phyloP scores from a whole-genome alignment of 23 red algal species.

The Gracilariopsis chorda region DNA sequence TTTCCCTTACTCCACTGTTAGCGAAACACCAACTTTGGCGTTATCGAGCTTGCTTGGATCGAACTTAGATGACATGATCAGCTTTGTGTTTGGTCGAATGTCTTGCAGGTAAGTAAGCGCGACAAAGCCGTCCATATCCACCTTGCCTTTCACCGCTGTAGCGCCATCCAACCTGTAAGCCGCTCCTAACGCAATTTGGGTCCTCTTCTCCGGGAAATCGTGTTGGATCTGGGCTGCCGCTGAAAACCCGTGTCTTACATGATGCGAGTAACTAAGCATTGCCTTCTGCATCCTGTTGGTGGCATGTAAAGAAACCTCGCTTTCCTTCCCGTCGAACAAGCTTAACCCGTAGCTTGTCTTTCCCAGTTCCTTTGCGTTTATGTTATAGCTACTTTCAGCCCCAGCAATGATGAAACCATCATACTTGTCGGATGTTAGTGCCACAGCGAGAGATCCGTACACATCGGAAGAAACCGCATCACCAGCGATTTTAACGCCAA shows the following conservation, averaged over 20 bases:
- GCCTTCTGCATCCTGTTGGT: constrained; percentile 2
- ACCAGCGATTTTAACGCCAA: constrained; percentile 43
- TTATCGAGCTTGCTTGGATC: constrained; percentile 62
- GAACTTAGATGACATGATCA: constrained; percentile 75
- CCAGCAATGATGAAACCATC: constrained; percentile 65
- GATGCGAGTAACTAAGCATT: constrained; percentile 81
- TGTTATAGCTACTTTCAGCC: constrained; percentile 22
- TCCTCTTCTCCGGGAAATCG: constrained; percentile 7
- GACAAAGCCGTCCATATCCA: constrained; percentile 66
- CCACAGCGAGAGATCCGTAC: constrained; percentile 17
- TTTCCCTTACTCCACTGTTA: constrained; percentile 68
- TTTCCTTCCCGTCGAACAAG: constrained; percentile 75
- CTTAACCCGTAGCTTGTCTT: constrained; percentile 40
- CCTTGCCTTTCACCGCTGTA: constrained; percentile 79
- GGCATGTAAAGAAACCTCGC: constrained; percentile 54
- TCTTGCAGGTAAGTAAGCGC: constrained; percentile 80
- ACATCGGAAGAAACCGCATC: constrained; percentile 10
- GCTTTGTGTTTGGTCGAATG: constrained; percentile 79
- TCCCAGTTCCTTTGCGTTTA: constrained; percentile 13
- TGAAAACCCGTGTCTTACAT: constrained; percentile 66
- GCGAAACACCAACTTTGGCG: constrained; percentile 72
- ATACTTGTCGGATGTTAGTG: constrained; percentile 19
- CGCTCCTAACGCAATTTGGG: constrained; percentile 45
- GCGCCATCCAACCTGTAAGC: constrained; percentile 69
- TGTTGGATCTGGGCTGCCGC: constrained; percentile 75